A percentile compares a stretch with the other conserved stretches of the same genome.
Conservation (phyloP, 106 monocot species). For the Allium fistulosum region DNA sequence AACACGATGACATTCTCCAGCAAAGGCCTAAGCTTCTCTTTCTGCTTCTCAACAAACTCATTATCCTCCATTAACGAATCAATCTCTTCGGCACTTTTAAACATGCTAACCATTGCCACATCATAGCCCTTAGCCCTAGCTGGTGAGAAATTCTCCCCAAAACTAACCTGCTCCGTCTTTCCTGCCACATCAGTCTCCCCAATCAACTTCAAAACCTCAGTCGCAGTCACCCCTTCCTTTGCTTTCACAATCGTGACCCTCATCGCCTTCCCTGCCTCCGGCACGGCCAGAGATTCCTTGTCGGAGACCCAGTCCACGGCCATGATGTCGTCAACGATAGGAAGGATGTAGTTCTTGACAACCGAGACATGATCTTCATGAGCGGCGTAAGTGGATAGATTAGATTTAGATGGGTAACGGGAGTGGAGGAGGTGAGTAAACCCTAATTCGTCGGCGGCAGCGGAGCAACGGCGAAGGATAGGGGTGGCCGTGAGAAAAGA, state of each 20-base stretch:
- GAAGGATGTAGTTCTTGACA: slow-evolving; percentile 48
- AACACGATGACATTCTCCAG: slow-evolving; percentile 57
- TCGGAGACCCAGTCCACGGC: slow-evolving; percentile 74
- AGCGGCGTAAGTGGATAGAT: slow-evolving; percentile 60
- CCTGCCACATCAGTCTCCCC: not conserved
- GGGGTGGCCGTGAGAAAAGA: slow-evolving; percentile 57
- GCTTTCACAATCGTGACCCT: slow-evolving; percentile 68
- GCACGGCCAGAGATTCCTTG: not conserved
- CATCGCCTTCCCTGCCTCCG: slow-evolving; percentile 28
- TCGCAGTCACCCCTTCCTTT: slow-evolving; percentile 22
- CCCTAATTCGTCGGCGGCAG: slow-evolving; percentile 25
- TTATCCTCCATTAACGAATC: slow-evolving; percentile 32
- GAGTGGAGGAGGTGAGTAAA: slow-evolving; percentile 82
- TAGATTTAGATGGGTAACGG: slow-evolving; percentile 59
- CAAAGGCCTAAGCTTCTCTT: slow-evolving; percentile 63
- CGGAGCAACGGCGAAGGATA: slow-evolving; percentile 62
- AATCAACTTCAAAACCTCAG: slow-evolving; percentile 1
- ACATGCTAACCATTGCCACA: slow-evolving; percentile 56
- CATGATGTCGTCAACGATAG: slow-evolving; percentile 67
- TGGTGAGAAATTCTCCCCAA: slow-evolving; percentile 84
- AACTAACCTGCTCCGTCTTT: slow-evolving; percentile 28
- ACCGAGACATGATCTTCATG: slow-evolving; percentile 59
- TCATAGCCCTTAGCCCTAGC: slow-evolving; percentile 81
- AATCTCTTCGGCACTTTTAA: slow-evolving; percentile 39
- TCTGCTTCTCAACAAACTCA: slow-evolving; percentile 31